Evolutionary conservation across 257 asterid species (phyloP), one percentile per base, ranked within the genome.

Genomic region (Solanum chmielewskii): DNA sequence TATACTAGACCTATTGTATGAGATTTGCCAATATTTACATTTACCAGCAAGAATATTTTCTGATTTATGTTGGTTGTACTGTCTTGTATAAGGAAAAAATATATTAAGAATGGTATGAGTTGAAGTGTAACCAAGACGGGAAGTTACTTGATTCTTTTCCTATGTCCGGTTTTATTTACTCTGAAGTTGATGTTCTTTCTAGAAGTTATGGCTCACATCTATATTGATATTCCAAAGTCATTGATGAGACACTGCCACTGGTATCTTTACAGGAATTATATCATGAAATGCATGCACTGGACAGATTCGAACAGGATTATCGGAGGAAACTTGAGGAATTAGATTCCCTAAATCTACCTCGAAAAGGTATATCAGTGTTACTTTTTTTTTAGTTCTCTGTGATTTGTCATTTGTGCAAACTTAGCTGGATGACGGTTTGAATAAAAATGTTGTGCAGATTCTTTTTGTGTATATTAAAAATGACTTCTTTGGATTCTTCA

Each of bases 271-370:
- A 97, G 99, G 99, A 97, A 90, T 87, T 97, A 89, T 97, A 97
- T 91, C 99, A 97, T 35, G 99, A 97, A 91, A 86, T 93, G 86
- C 99, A 96, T 85, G 94, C 99, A 83, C 90, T 97, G 93, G 99
- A 94, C 88, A 94, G 99, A 90, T 97, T 97, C 85, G 94, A 95
- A 47, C 98, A 93, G 91, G 99, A 97, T 92, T 96, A 97, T 92
- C 94, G 92, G 71, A 93, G 95, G 78, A 95, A 97, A 91, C 90
- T 95, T 86, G 99, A 96, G 88, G 99, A 97, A 95, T 94, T 95
- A 80, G 97, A 93, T 88, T 93, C 99, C 11, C 92, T 96, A 83
- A 91, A 95, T 89, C 98, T 96, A 71, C 99, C 99, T 80, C 92
- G 95, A 39, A 97, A 93, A 96, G 99, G 99, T 93, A 86, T 52